Conservation (phyloP, 2,329 filamentous ascomycete species). For the Cordyceps militaris region DNA sequence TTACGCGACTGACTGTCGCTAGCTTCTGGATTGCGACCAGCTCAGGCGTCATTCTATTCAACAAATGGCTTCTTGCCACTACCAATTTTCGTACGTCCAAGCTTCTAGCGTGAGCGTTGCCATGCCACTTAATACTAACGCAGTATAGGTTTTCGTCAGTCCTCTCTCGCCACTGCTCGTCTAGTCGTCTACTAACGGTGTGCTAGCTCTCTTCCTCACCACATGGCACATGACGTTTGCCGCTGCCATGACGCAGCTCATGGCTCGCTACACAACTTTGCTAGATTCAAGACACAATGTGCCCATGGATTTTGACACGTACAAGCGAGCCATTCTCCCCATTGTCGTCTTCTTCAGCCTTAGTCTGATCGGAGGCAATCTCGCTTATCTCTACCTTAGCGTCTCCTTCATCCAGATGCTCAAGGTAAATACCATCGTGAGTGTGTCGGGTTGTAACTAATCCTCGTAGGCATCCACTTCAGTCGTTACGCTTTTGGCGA, state of each 20-base stretch:
- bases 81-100: conserved; percentile 59
- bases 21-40: conserved; percentile 76
- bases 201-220: conserved; percentile 53
- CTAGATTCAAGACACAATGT: conserved; percentile 94
- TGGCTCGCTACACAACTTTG: conserved; percentile 80
- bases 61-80: conserved; percentile 94
- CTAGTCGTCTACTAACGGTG: conserved; percentile 21
- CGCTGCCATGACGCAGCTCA: conserved; percentile 86
- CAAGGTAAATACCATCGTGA: conserved; percentile 52
- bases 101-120: too few species aligned
- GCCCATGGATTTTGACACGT: conserved; percentile 92
- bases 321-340: conserved; percentile 85
- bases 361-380: conserved; percentile 92
- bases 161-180: conserved; percentile 43
- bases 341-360: conserved; percentile 95
- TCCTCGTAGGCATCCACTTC: conserved; percentile 61
- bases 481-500: conserved; percentile 82
- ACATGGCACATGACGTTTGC: conserved; percentile 95
- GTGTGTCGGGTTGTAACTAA: background rate
- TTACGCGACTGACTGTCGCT: background rate
- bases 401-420: conserved; percentile 99
- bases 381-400: conserved; percentile 90
- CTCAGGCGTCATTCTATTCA: conserved; percentile 94
- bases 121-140: background rate
- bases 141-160: background rate